Evolutionary conservation across 345 rosid species (phyloP), one percentile per base, ranked within the genome.

Genomic region (Linum trigynum): DNA sequence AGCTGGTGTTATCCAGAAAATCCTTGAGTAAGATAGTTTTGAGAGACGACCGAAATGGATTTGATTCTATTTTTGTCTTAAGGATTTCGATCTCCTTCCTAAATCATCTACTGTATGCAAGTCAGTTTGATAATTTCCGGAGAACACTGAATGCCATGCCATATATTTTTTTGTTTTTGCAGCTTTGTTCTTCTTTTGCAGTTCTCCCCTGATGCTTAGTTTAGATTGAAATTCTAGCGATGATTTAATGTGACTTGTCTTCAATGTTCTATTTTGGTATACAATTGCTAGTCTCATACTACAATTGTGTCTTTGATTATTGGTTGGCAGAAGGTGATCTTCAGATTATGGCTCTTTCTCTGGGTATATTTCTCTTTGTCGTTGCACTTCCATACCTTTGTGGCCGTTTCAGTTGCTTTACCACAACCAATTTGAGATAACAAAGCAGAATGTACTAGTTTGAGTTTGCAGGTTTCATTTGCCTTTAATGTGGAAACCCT

Each of bases 1-100:
- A 40, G 99, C 97, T 11, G 94, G 94, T 64, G 99, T 91, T 63
- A 91, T 95, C 79, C 86, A 82, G 83, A 65, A 94, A 45, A 90
- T 94, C 71, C 65, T 92, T 59, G 64, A 71, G 64, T 75, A 75
- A 65, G 8, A 10, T 15, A 37, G 63, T 42, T 57, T 58, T 39
- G 16, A 16, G 23, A 36, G 55, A 38, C 59, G 57, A 38, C 45
- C 67, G 48, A 23, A 63, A 62, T 61, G 59, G 63, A 64, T 45
- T 72, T 2, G 59, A 15, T 56, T 56, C 32, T 16, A 56, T 11
- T n/a, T 16, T 56, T 16, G 59, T 74, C 70, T 65, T 67, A 32
- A 71, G 70, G 72, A 69, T 76, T 61, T 65, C 65, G 67, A 67
- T 58, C 69, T 71, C 32, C 32, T 43, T 43, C 50, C 66, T 45